Base-by-base conservation (phyloP, 352 stramenopile species). In the Phytopythium mirpurense region DNA sequence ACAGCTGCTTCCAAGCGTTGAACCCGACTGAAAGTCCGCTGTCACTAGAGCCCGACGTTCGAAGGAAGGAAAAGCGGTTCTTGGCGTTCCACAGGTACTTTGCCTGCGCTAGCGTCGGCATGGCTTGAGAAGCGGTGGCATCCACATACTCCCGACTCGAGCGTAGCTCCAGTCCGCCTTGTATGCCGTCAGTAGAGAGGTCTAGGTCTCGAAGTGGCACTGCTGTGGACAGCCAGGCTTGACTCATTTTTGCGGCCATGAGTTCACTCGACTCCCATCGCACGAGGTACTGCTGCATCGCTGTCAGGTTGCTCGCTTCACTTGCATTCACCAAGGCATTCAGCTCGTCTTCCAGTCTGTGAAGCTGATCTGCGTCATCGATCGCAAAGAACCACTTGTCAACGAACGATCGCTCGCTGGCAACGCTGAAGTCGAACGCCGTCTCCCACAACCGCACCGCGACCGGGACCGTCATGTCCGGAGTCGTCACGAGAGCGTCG, bases 131-230 rank as follows among this genome's bases (percentile, higher is more conserved):
- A 18, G 24, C 45, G 0, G 23, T 32, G 4, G 54, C 38, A 6
- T 35, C 66, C 14, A 57, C 58, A 27, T 63, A 88, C 0, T 29
- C 45, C 12, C 27, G 16, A 19, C 59, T 80, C 15, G 60, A 40
- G n/a, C 59, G 68, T 0, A 89, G 56, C 45, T 89, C 78, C 55
- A 89, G 84, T 10, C 78, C 78, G 3, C 42, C 57, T 53, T 89
- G 78, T 2, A 58, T 41, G 0, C 72, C 73, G 24, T 62, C 48
- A 18, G 65, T 42, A 5, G 37, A 44, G 11, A 55, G 23, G 34
- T 86, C 75, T 5, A 89, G 58, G 53, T 89, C 78, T 14, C 83
- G 65, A 29, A 57, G 60, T 3, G 65, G 53, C 6, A 24, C 16
- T 9, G 49, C 51, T 6, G 62, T 68, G 10, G 56, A 62, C 1